Evolutionary conservation across 257 asterid species (phyloP).

Genomic region (Linaria vulgaris): DNA sequence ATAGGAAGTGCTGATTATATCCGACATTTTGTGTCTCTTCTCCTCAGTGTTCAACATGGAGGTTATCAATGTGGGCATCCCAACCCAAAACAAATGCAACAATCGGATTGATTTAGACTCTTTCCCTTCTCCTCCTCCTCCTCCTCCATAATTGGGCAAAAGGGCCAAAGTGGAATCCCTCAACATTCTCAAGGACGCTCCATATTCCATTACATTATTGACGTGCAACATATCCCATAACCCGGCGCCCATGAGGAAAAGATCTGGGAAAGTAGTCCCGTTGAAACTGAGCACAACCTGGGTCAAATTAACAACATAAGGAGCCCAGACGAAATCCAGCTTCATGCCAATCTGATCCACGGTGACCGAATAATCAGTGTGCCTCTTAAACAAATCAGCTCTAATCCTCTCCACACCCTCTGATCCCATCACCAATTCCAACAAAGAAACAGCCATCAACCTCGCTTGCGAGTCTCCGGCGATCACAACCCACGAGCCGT

Average conservation of each 20-base stretch:
- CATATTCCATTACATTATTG: slow-evolving; percentile 59
- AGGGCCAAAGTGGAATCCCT: slow-evolving; percentile 56
- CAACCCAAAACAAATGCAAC: slow-evolving; percentile 85
- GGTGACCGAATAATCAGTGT: slow-evolving; percentile 65
- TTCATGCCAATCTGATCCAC: slow-evolving; percentile 80
- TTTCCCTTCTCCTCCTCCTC: slow-evolving; percentile 34
- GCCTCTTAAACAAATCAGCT: slow-evolving; percentile 89
- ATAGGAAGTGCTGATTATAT: slow-evolving; percentile 43
- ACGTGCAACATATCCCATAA: slow-evolving; percentile 92
- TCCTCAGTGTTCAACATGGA: slow-evolving; percentile 71
- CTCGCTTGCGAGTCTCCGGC: slow-evolving; percentile 97
- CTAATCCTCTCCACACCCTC: slow-evolving; percentile 48
- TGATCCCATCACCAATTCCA: slow-evolving; percentile 68
- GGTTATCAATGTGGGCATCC: slow-evolving; percentile 78
- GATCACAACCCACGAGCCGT: slow-evolving; percentile 88
- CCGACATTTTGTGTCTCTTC: slow-evolving; percentile 73
- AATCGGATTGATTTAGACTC: slow-evolving; percentile 36
- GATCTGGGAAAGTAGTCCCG: slow-evolving; percentile 59
- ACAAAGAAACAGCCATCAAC: slow-evolving; percentile 71
- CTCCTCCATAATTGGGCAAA: slow-evolving; percentile 57
- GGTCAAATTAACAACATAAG: slow-evolving; percentile 67
- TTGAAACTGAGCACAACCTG: slow-evolving; percentile 42
- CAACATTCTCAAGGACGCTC: slow-evolving; percentile 45
- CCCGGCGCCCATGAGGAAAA: slow-evolving; percentile 86
- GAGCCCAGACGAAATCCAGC: slow-evolving; percentile 93